Evolutionary conservation across 169 alveolate species (phyloP).

Genomic region (Amoebophrya sp.): DNA sequence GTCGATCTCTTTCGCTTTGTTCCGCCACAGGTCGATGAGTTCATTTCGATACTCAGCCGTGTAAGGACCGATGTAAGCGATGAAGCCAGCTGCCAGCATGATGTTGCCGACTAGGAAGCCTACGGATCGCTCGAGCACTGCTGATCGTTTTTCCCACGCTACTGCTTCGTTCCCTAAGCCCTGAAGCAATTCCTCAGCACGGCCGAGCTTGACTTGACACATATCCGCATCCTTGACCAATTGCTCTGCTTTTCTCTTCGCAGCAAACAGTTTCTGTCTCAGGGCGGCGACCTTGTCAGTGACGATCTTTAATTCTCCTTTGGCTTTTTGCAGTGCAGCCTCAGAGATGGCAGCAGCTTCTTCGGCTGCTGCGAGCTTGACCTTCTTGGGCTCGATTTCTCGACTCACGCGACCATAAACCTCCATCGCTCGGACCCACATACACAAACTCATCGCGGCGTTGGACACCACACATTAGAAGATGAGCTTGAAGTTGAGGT

Average conservation of each 20-base stretch:
- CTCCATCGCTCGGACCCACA: slow-evolving; percentile 80
- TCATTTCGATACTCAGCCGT: slow-evolving; percentile 75
- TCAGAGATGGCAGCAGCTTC: slow-evolving; percentile 64
- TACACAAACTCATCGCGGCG: slow-evolving; percentile 74
- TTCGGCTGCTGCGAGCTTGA: slow-evolving; percentile 70
- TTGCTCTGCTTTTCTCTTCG: slow-evolving; percentile 61
- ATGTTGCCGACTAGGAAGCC: slow-evolving; percentile 76
- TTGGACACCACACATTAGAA: slow-evolving; percentile 52
- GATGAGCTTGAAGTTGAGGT: too few relatives aligned
- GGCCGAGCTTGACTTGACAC: slow-evolving; percentile 59
- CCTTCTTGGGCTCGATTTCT: slow-evolving; percentile 77
- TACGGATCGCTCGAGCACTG: slow-evolving; percentile 65
- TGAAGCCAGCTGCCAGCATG: slow-evolving; percentile 76
- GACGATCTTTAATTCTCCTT: slow-evolving; percentile 31
- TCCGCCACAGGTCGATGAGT: slow-evolving; percentile 64
- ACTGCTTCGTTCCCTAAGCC: slow-evolving; percentile 52
- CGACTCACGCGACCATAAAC: slow-evolving; percentile 74
- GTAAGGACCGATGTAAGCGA: slow-evolving; percentile 84
- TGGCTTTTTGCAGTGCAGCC: slow-evolving; percentile 31
- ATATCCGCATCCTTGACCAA: slow-evolving; percentile 61
- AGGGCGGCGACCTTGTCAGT: slow-evolving; percentile 33
- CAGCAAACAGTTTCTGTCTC: not conserved
- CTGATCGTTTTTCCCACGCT: slow-evolving; percentile 72
- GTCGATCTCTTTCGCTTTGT: slow-evolving; percentile 58
- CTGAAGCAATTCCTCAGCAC: slow-evolving; percentile 80